Base-by-base conservation (phyloP, 2,329 filamentous ascomycete species). In the Sphaceloma murrayae region DNA sequence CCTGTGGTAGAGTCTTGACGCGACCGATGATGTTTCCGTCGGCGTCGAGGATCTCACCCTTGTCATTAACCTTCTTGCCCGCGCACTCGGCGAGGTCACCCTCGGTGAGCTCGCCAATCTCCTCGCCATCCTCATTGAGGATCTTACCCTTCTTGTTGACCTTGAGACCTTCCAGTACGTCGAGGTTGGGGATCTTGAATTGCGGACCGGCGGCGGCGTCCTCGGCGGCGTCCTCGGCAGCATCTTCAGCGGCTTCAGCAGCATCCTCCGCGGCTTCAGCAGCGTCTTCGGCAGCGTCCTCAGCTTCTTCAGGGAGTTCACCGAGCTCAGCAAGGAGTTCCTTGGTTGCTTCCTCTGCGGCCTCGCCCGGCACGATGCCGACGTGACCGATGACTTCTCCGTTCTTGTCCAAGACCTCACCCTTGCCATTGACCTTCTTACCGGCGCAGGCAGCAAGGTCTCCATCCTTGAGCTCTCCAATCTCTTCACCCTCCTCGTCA, bases 21-120 rank as follows among this genome's bases (percentile, higher is more conserved):
- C 72, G 73, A 30, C 77, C 78, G 49, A 81, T 69, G 50, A 81
- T 67, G 32, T 78, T 77, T 33, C 77, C 77, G 34, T 75, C 71
- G 57, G 70, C 75, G 57, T 79, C 77, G 55, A 79, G 67, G 46
- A 81, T 74, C 54, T 80, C 77, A 14, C 77, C 77, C 59, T 78
- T 67, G 48, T 70, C 71, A 51, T 81, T 78, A 52, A 78, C 66
- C 60, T 79, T 80, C 64, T 78, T 79, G 47, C 78, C 70, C 13
- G 78, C 74, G 50, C 77, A 80, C 49, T 79, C 74, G 10, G 70
- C 60, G 9, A 80, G 59, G 43, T 80, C 72, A 31, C 79, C 78
- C 51, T 73, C 70, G 30, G 61, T 57, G 31, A 75, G 67, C 53
- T 72, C 68, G 22, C 70, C 72, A 51, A 74, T 70, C 5, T 64